These are phyloP conservation scores for Dictyostelium capitatum DNA, from an alignment of 78 protist genomes.

Conservation along the genomic window DNA sequence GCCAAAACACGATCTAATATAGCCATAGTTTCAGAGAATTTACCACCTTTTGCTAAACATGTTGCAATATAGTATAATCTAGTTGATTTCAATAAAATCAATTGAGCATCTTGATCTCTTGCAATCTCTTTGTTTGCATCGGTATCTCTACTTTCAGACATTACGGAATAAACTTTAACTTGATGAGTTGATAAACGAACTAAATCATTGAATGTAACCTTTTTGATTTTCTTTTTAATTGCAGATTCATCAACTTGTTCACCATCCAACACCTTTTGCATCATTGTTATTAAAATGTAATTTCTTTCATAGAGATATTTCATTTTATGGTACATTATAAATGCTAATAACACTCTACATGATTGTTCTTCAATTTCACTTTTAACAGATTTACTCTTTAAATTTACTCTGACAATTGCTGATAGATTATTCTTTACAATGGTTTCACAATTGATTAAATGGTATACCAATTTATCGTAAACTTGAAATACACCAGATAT, in stretches of 20 bases:
- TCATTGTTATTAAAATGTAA: not conserved
- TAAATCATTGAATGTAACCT: slow-evolving; percentile 10
- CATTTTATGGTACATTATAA: slow-evolving; percentile 27
- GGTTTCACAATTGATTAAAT: slow-evolving; percentile 33
- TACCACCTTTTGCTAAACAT: not conserved
- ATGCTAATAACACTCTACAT: slow-evolving; percentile 10
- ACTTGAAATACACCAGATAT: not conserved
- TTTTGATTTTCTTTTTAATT: not conserved
- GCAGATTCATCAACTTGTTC: not conserved
- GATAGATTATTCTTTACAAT: slow-evolving; percentile 40
- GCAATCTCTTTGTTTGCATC: not conserved
- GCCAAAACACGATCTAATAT: not conserved
- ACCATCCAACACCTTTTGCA: not conserved
- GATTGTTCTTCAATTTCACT: slow-evolving; percentile 55
- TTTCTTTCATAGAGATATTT: slow-evolving; percentile 38
- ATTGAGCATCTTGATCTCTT: slow-evolving; percentile 50
- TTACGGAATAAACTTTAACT: slow-evolving; percentile 2
- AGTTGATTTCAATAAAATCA: slow-evolving; percentile 12
- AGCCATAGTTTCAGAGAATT: slow-evolving; percentile 51
- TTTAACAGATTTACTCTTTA: slow-evolving; percentile 55
- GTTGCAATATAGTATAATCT: slow-evolving; percentile 34
- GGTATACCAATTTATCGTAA: slow-evolving; percentile 42
- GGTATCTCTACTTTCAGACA: slow-evolving; percentile 24
- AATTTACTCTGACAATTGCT: not conserved
- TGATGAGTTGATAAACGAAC: slow-evolving; percentile 41